Evolutionary conservation across 768 basidiomycete genomes (phyloP), one percentile per base, ranked within the genome.

Genomic region (Mycena indigotica): DNA sequence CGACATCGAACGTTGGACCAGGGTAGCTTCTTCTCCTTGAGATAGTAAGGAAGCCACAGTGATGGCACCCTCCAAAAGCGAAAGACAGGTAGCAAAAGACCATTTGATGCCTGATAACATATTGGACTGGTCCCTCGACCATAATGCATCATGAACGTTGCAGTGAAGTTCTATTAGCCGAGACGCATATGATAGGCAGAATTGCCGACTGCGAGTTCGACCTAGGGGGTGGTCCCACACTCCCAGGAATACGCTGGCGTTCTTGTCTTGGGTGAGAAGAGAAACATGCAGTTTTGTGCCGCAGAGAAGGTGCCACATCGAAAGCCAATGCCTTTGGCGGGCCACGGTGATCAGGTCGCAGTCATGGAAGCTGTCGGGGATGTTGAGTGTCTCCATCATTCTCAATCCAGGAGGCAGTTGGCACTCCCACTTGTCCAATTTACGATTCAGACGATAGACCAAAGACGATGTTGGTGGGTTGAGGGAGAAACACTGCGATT

Each of bases 51-150:
- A 76, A 30, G 77, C 69, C 21, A 82, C 73, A 55, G 77, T 76
- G 52, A 83, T 74, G 16, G 77, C 73, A 26, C 77, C 79, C 64
- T 82, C 80, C 59, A 80, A 77, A 12, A 80, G 69, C 6, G 76
- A 74, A 64, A 76, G 74, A 57, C 75, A 79, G 4, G 76, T 77
- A 57, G 73, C 73, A 58, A 78, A 79, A 52, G 72, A 72, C 76
- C 77, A 79, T 56, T 67, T 69, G 58, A 60, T 70, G 19, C 72
- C 75, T 24, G 72, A 70, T 40, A 65, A 55, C 24, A 50, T 62
- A 44, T 56, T 62, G 26, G 61, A 52, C 26, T 64, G 13, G n/a
- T n/a, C n/a, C n/a, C n/a, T n/a, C n/a, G n/a, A n/a, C n/a, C n/a
- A n/a, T n/a, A n/a, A n/a, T 21, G 64, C 67, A 39, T 70, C 66